Percentiles rank a stretch among this genome's conserved stretches.
Conservation (phyloP, 2,329 filamentous ascomycete species). For the Geosmithia morbida region DNA sequence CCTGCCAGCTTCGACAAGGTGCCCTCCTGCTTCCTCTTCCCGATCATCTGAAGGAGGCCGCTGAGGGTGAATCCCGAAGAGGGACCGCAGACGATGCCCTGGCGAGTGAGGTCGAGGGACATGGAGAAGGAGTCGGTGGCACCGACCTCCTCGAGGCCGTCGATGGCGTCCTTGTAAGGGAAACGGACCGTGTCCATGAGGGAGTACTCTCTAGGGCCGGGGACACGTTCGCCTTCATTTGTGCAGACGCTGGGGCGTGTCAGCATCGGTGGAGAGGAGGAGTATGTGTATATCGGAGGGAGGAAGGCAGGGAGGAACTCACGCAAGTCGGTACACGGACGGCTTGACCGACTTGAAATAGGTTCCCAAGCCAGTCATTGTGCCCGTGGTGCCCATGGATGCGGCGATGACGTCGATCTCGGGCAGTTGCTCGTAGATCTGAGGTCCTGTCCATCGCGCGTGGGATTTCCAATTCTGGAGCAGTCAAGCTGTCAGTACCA, state of each 20-base stretch:
- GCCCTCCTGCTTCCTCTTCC: conserved; percentile 29
- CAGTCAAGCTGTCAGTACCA: too few relatives aligned
- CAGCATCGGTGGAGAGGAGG: too few relatives aligned
- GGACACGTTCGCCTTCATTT: conserved; percentile 11
- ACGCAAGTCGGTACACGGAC: conserved; percentile 6
- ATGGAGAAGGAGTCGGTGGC: conserved; percentile 36
- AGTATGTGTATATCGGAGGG: neutral
- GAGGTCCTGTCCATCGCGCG: conserved; percentile 42
- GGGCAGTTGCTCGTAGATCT: conserved; percentile 39
- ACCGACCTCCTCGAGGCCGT: conserved; percentile 39
- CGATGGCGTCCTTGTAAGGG: conserved; percentile 40
- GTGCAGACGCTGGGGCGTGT: neutral
- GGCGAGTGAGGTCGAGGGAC: conserved; percentile 37
- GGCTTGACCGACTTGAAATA: conserved; percentile 12
- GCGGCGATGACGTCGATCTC: conserved; percentile 40
- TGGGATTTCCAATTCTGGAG: conserved; percentile 37
- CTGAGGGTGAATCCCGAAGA: conserved; percentile 44
- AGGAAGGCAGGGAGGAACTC: neutral
- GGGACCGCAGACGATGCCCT: conserved; percentile 44
- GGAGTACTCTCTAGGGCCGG: conserved; percentile 2
- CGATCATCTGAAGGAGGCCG: conserved; percentile 34
- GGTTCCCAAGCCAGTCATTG: conserved; percentile 1
- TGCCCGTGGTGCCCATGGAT: conserved; percentile 37
- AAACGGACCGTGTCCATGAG: conserved; percentile 21
- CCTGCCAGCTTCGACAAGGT: conserved; percentile 26